phyloP scores from a whole-genome alignment of 352 stramenopile genomes.

The Thraustotheca clavata region DNA sequence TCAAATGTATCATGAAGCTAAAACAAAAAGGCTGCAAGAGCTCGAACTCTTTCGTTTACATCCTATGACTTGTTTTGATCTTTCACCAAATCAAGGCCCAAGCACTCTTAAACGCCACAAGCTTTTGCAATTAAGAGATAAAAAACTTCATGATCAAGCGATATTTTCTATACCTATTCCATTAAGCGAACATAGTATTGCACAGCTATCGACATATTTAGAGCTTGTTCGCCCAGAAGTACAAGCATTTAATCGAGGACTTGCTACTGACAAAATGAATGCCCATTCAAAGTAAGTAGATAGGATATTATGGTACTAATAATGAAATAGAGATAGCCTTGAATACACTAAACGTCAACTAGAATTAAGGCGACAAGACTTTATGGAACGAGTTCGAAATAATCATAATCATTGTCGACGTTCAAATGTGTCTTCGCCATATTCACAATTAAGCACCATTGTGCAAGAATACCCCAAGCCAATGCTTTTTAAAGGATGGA shows the following conservation, averaged over 20 bases:
- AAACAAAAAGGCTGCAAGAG: conserved; percentile 30
- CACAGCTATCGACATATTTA: conserved; percentile 46
- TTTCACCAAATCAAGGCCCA: background rate
- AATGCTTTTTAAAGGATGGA: conserved; percentile 41
- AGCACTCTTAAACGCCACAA: background rate
- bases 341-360: conserved; percentile 28
- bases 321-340: conserved; percentile 13
- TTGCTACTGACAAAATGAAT: conserved; percentile 29
- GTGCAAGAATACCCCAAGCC: conserved; percentile 80
- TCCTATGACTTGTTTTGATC: conserved; percentile 7
- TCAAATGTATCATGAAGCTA: conserved; percentile 30
- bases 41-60: conserved; percentile 41
- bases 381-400: conserved; percentile 44
- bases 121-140: background rate
- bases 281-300: conserved; percentile 5
- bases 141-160: background rate
- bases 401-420: conserved; percentile 23
- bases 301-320: conserved; percentile 34
- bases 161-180: conserved; percentile 61
- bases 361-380: conserved; percentile 51
- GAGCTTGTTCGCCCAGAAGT: conserved; percentile 54
- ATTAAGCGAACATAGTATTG: conserved; percentile 47
- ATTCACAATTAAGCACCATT: conserved; percentile 40
- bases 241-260: conserved; percentile 38
- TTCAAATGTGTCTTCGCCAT: background rate